phyloP scores from a whole-genome alignment of 148 eudicot genomes.

The Vaccinium corymbosum region DNA sequence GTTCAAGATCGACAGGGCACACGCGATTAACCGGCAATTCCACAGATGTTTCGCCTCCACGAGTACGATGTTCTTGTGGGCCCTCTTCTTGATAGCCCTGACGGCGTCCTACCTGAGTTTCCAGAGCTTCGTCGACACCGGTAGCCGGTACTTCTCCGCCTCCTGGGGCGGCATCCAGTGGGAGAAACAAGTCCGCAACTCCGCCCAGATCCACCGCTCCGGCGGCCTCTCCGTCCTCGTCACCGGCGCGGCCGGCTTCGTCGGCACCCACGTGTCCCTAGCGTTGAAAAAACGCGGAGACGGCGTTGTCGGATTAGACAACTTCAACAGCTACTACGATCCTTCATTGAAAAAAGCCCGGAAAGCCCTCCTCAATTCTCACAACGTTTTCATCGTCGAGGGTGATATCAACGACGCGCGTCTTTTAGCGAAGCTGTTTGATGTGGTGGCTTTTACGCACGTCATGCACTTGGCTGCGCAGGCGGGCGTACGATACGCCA shows the following conservation, averaged over 20 bases:
- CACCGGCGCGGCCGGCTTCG: slow-evolving; percentile 80
- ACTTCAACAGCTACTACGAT: slow-evolving; percentile 70
- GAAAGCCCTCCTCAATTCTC: slow-evolving; percentile 19
- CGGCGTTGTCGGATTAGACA: slow-evolving; percentile 82
- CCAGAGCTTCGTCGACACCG: slow-evolving; percentile 56
- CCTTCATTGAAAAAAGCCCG: slow-evolving; percentile 58
- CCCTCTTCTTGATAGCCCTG: slow-evolving; percentile 54
- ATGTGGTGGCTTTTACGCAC: slow-evolving; percentile 52
- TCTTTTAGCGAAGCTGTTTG: slow-evolving; percentile 48
- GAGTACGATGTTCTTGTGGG: slow-evolving; percentile 62
- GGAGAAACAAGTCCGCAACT: slow-evolving; percentile 52
- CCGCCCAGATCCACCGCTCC: slow-evolving; percentile 53
- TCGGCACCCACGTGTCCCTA: slow-evolving; percentile 65
- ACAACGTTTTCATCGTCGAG: slow-evolving; percentile 44
- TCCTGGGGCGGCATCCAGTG: slow-evolving; percentile 58
- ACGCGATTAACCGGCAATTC: slow-evolving; percentile 39
- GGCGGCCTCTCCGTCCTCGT: slow-evolving; percentile 63
- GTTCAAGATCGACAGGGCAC: slow-evolving; percentile 43
- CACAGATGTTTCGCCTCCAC: slow-evolving; percentile 71
- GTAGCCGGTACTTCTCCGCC: slow-evolving; percentile 42
- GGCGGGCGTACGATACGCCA: slow-evolving; percentile 77
- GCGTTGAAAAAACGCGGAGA: slow-evolving; percentile 66
- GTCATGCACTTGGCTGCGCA: slow-evolving; percentile 79
- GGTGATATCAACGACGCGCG: slow-evolving; percentile 56
- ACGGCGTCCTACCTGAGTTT: slow-evolving; percentile 66